Evolutionary conservation across 345 rosid species (phyloP), one percentile per base, ranked within the genome.

Genomic region (Gossypium ekmanianum): DNA sequence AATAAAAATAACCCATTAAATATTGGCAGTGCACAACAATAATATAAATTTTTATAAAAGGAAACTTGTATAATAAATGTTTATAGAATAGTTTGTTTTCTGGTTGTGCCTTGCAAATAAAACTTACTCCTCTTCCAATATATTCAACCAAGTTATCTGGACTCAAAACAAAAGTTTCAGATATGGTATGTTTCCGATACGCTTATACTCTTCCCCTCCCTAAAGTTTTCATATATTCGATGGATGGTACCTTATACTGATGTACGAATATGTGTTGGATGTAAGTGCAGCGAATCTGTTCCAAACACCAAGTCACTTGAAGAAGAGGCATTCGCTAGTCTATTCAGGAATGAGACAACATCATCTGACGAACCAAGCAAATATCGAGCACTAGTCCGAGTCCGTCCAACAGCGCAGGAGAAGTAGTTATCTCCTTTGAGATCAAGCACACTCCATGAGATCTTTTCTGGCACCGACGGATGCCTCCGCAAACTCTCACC

Each of bases 391-490:
- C 63, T 88, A 10, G 99, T 90, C 2, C 94, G 92, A 10, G 85
- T 83, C 68, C 99, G 88, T n/a, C 97, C 98, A 7, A 96, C 99
- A 0, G 98, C 87, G 51, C 98, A 90, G 7, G 99, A 96, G 85
- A 96, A 96, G 83, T 96, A 96, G 79, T 96, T 93, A 71, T 93
- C 98, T 65, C 92, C 93, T 80, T 90, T 93, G 73, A 96, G 98
- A 84, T 96, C 99, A 57, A 96, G 98, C 79, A 96, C 98, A 59
- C 90, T 96, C 97, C 97, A 92, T 5, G 99, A 93, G 48, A 83
- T 89, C 81, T 89, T 96, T 68, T 93, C 99, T 0, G 88, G 87
- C 9, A 24, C 41, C 6, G 94, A 84, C 22, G 93, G 81, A 12
- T 87, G 88, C 55, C 39, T 34, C 39, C 82, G 78, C 68, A 82